These are phyloP conservation scores for Leishmania major DNA, from an alignment of 208 protist genomes.

Conservation along the genomic window DNA sequence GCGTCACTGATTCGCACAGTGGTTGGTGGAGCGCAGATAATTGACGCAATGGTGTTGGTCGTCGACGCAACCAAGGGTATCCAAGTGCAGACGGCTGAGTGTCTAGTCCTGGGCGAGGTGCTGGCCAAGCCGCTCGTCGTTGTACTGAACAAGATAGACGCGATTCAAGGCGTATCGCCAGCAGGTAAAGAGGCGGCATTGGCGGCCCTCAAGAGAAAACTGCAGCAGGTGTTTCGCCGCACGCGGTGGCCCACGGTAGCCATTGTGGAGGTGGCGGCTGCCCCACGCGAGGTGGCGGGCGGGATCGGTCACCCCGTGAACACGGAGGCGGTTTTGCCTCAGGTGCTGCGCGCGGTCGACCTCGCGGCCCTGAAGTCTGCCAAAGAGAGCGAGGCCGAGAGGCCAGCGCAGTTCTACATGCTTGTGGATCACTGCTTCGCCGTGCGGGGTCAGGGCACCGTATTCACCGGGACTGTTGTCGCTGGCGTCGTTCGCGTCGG, in stretches of 20 bases:
- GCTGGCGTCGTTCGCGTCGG: constrained; percentile 79
- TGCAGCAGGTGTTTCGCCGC: constrained; percentile 62
- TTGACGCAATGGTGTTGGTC: constrained; percentile 98
- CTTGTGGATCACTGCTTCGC: constrained; percentile 98
- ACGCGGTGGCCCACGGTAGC: constrained; percentile 75
- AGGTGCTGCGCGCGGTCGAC: constrained; percentile 40
- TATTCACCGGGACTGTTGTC: constrained; percentile 97
- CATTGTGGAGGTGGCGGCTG: constrained; percentile 75
- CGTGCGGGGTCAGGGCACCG: constrained; percentile 95
- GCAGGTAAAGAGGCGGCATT: constrained; percentile 37
- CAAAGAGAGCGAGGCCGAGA: constrained; percentile 12
- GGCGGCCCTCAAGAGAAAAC: constrained; percentile 48
- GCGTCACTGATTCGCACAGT: constrained; percentile 98
- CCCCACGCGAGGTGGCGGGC: constrained; percentile 32
- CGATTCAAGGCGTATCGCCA: constrained; percentile 45
- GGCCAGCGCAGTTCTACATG: constrained; percentile 85
- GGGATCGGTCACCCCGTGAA: constrained; percentile 27
- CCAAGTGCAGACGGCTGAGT: constrained; percentile 98
- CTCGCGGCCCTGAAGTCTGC: constrained; percentile 26
- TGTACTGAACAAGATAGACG: constrained; percentile 97
- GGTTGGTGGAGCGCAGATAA: constrained; percentile 98
- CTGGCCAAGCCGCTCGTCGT: constrained; percentile 89
- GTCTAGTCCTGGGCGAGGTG: constrained; percentile 84
- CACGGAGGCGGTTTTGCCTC: constrained; percentile 43
- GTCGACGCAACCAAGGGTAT: constrained; percentile 98